Evolutionary conservation across 2,329 filamentous ascomycete species (phyloP), one percentile per base, ranked within the genome.

Genomic region (Pestalotiopsis sp.): DNA sequence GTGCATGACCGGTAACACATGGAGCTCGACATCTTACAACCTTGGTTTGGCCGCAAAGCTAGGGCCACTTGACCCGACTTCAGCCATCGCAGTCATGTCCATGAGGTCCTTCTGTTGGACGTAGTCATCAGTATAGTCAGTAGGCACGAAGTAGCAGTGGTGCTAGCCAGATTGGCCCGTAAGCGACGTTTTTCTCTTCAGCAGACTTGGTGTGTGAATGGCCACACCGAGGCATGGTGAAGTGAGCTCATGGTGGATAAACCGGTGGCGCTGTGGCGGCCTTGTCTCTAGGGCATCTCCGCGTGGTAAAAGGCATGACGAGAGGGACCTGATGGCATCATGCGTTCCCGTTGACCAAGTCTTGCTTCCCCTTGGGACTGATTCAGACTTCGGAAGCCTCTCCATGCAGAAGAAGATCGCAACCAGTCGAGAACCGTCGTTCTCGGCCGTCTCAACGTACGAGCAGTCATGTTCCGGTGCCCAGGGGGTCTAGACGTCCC

Each of bases 1-100:
- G 17, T 39, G n/a, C 20, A 66, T 66, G 63, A 45, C 63, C 63
- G 31, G 39, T 52, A 36, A 62, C 31, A 36, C n/a, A 41, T 62
- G 36, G 59, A 62, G 59, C 59, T 39, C 59, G 31, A 27, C 59
- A 52, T 62, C 13, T 41, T 39, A n/a, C 36, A 62, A 39, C 59
- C 56, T 23, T 20, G 27, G 12, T 36, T 36, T 62, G 59, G 25
- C 31, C 59, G 31, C 31, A n/a, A 36, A 39, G 27, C 59, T 20
- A 36, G 14, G 25, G 36, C 27, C 59, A n/a, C 31, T 62, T 23
- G n/a, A 36, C 59, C 12, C 59, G 17, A 36, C 20, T 36, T 52
- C 45, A 52, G 41, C 41, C 12, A 11, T n/a, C n/a, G 17, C n/a
- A 20, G 17, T 9, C 45, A 52, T 52, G 45, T 20, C n/a, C 17